A percentile compares a stretch with the other conserved stretches of the same genome.
Evolutionary conservation across 371 early-diverging fungal species (phyloP).

Genomic region (Apophysomyces variabilis): DNA sequence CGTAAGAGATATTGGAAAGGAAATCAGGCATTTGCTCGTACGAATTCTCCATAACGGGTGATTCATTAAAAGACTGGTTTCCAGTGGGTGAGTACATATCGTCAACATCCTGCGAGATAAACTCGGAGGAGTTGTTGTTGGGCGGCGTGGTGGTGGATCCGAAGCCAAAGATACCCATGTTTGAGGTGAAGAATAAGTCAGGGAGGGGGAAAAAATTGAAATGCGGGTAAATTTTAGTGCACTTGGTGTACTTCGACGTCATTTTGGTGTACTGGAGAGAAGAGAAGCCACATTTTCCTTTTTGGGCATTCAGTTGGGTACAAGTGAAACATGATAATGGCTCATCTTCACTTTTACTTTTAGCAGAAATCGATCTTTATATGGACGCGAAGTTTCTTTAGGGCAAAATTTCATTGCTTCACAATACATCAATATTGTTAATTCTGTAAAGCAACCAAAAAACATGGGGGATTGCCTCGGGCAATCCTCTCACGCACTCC

Average conservation of each 20-base stretch:
- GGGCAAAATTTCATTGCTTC: too few species aligned
- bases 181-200: neutral
- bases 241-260: neutral
- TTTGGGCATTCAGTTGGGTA: too few species aligned
- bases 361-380: too few species aligned
- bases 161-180: slow-evolving; percentile 37
- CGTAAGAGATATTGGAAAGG: slow-evolving; percentile 53
- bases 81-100: slow-evolving; percentile 41
- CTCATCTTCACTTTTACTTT: too few species aligned
- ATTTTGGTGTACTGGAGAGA: neutral
- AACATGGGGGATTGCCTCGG: too few species aligned
- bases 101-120: slow-evolving; percentile 20
- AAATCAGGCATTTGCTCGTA: slow-evolving; percentile 62
- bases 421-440: too few species aligned
- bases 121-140: slow-evolving; percentile 14
- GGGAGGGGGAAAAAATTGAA: neutral
- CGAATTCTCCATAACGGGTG: slow-evolving; percentile 29
- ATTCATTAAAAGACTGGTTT: slow-evolving; percentile 17
- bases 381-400: too few species aligned
- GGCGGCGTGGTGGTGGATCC: slow-evolving; percentile 24
- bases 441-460: too few species aligned
- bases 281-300: neutral
- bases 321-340: too few species aligned
- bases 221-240: too few species aligned
- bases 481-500: too few species aligned